Percentiles rank a stretch among this genome's conserved stretches.
Evolutionary conservation across 106 monocot genomes (phyloP).

Genomic region (Vanilla planifolia): DNA sequence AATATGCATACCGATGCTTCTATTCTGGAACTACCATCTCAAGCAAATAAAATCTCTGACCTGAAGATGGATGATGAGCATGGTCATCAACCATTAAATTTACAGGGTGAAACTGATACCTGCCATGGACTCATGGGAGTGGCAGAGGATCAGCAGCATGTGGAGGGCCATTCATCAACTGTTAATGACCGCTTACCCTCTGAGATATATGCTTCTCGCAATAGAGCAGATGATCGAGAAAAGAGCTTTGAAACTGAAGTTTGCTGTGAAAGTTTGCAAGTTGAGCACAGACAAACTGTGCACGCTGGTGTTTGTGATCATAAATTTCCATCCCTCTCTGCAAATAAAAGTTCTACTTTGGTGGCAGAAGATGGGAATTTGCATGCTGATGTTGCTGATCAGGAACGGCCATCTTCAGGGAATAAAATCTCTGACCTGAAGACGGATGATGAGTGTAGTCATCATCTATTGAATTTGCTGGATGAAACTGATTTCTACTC

Average conservation of each 20-base stretch:
- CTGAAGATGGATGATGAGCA: too few relatives aligned
- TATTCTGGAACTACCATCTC: too few relatives aligned
- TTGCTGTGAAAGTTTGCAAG: not conserved
- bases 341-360: too few relatives aligned
- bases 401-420: too few relatives aligned
- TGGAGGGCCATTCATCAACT: slow-evolving; percentile 7
- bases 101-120: not conserved
- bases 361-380: not conserved
- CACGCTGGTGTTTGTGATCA: too few relatives aligned
- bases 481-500: too few relatives aligned
- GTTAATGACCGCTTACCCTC: not conserved
- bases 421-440: slow-evolving; percentile 1
- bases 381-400: not conserved
- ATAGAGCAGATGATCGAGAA: not conserved
- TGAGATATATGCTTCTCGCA: not conserved
- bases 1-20: too few relatives aligned
- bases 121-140: not conserved
- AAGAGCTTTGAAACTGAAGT: not conserved
- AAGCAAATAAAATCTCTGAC: too few relatives aligned
- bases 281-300: too few relatives aligned
- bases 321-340: too few relatives aligned
- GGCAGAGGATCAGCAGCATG: slow-evolving; percentile 3
- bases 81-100: too few relatives aligned
- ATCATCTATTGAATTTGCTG: too few relatives aligned
- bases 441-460: not conserved